Conservation (phyloP, 2,329 filamentous ascomycete species). For the Ceratocystis cacaofunesta region DNA sequence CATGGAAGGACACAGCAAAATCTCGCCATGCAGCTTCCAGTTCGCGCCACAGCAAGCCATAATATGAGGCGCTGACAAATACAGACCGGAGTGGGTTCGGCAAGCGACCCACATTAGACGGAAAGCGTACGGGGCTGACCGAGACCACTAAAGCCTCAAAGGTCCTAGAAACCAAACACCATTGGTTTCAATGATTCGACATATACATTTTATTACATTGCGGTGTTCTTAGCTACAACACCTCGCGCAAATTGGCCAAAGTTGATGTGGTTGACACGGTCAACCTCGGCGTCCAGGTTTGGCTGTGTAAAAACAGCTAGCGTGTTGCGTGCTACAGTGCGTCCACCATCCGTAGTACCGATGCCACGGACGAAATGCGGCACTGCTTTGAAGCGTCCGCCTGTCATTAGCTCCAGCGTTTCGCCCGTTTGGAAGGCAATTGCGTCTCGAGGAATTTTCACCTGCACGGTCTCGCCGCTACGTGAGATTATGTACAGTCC, state of each 20-base stretch:
- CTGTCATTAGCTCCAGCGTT: constrained; percentile 76
- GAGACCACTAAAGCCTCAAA: too few species aligned
- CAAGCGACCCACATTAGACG: not conserved
- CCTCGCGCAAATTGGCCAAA: constrained; percentile 63
- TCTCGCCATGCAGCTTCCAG: not conserved
- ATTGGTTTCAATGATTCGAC: not conserved
- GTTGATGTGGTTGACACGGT: constrained; percentile 48
- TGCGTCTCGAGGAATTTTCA: constrained; percentile 78
- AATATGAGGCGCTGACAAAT: constrained; percentile 15
- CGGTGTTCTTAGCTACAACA: constrained; percentile 45
- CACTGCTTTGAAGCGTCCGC: constrained; percentile 83
- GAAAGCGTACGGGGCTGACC: not conserved
- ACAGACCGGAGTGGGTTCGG: constrained; percentile 1
- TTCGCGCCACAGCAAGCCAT: not conserved
- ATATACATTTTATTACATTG: constrained; percentile 23
- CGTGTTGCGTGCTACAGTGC: constrained; percentile 63
- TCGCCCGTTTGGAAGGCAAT: constrained; percentile 95
- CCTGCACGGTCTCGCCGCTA: constrained; percentile 68
- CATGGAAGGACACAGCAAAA: not conserved
- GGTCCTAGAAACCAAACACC: not conserved
- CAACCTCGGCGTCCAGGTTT: constrained; percentile 68
- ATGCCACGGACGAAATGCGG: constrained; percentile 87
- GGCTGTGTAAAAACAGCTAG: constrained; percentile 95
- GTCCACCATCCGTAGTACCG: constrained; percentile 36
- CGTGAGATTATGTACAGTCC: constrained; percentile 92